A percentile compares a stretch with the other conserved stretches of the same genome.
phyloP scores from a whole-genome alignment of 495 filamentous ascomycete species.

The Aspergillus ellipticus region DNA sequence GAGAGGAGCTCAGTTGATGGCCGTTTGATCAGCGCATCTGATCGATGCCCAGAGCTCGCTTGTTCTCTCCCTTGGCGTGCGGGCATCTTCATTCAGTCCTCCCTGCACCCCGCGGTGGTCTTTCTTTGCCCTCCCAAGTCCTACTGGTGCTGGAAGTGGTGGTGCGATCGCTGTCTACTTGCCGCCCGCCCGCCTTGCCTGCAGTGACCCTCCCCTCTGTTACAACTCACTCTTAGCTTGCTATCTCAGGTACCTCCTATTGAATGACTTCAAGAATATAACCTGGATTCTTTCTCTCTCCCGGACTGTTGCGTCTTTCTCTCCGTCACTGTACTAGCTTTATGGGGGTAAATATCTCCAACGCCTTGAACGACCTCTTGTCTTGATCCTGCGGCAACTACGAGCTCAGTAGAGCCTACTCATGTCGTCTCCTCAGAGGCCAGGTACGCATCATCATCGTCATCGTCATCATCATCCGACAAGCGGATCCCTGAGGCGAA shows the following conservation, averaged over 20 bases:
- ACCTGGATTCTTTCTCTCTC: neutral
- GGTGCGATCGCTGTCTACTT: neutral
- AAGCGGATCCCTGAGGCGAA: neutral
- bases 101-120: neutral
- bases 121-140: neutral
- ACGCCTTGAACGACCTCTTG: slow-evolving; percentile 1
- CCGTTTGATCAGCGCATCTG: slow-evolving; percentile 1
- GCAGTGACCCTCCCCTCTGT: slow-evolving; percentile 9
- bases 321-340: neutral
- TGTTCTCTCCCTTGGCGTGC: neutral
- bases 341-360: slow-evolving; percentile 8
- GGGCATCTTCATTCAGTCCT: neutral
- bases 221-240: slow-evolving; percentile 1
- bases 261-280: neutral
- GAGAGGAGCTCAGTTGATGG: slow-evolving; percentile 13
- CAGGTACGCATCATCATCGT: slow-evolving; percentile 28
- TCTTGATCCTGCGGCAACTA: slow-evolving; percentile 9
- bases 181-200: slow-evolving; percentile 9
- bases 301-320: neutral
- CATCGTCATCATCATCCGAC: neutral
- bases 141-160: neutral
- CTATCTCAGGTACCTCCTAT: neutral
- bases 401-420: slow-evolving; percentile 17
- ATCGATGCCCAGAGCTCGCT: slow-evolving; percentile 8
- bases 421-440: slow-evolving; percentile 34